Evolutionary conservation across 306 rosid species (phyloP).

Genomic region (Rosa multiflora): DNA sequence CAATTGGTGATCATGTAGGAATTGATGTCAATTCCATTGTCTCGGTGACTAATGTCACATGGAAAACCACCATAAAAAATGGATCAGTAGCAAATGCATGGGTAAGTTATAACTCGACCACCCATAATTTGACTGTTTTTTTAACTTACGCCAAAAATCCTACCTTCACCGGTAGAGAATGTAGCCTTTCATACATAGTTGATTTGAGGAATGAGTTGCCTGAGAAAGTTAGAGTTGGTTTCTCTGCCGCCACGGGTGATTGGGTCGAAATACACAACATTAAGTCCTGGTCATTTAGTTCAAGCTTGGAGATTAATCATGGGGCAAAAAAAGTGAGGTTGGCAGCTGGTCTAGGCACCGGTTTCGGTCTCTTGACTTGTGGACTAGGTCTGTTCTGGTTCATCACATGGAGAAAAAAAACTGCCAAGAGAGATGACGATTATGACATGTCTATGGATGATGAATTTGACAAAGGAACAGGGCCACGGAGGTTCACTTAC

Average conservation of each 20-base stretch:
- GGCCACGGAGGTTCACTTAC: conserved; percentile 61
- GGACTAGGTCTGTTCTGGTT: conserved; percentile 45
- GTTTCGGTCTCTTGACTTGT: conserved; percentile 30
- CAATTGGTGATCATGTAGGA: conserved; percentile 57
- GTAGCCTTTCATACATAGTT: conserved; percentile 39
- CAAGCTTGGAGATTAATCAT: conserved; percentile 42
- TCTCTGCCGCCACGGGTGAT: conserved; percentile 69
- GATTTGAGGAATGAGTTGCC: conserved; percentile 63
- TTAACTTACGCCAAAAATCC: conserved; percentile 53
- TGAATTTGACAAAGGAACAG: conserved; percentile 65
- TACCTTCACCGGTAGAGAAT: conserved; percentile 26
- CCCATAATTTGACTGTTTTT: conserved; percentile 54
- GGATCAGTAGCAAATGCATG: conserved; percentile 55
- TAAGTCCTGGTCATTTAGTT: conserved; percentile 66
- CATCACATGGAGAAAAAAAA: conserved; percentile 39
- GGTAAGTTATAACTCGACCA: conserved; percentile 58
- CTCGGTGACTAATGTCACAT: conserved; percentile 36
- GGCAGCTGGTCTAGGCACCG: conserved; percentile 18
- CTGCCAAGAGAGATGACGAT: not conserved
- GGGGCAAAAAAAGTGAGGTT: not conserved
- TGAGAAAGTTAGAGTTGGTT: conserved; percentile 59
- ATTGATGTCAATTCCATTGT: conserved; percentile 59
- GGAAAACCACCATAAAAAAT: conserved; percentile 51
- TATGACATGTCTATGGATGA: conserved; percentile 48
- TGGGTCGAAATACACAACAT: conserved; percentile 57